These are phyloP conservation scores for Tephrocybe sp. DNA, from an alignment of 768 basidiomycete genomes.

Conservation along the genomic window DNA sequence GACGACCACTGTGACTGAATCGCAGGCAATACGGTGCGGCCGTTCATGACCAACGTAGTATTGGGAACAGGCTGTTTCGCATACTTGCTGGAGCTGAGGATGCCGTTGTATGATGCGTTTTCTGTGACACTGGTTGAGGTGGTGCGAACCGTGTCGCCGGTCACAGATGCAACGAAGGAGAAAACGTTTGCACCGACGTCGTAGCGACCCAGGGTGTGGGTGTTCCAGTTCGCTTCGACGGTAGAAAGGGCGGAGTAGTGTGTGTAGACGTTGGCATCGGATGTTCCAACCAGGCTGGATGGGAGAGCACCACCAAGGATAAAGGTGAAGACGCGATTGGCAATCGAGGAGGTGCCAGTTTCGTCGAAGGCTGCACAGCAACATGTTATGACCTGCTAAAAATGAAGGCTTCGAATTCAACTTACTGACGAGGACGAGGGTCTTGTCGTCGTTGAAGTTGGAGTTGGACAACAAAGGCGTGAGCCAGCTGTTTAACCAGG, in stretches of 20 bases:
- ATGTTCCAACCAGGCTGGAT: slow-evolving; percentile 34
- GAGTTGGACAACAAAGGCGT: slow-evolving; percentile 45
- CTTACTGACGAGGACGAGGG: slow-evolving; percentile 51
- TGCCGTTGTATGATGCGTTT: slow-evolving; percentile 23
- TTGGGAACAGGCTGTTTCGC: slow-evolving; percentile 22
- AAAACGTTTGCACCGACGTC: slow-evolving; percentile 45
- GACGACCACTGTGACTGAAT: slow-evolving; percentile 22
- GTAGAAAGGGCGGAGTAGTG: slow-evolving; percentile 60
- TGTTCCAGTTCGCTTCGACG: slow-evolving; percentile 61
- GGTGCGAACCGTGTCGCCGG: slow-evolving; percentile 36
- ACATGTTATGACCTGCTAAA: not conserved
- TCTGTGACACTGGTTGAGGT: slow-evolving; percentile 13
- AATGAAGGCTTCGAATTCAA: not conserved
- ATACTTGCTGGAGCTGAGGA: slow-evolving; percentile 18
- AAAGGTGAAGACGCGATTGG: slow-evolving; percentile 46
- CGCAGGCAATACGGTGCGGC: slow-evolving; percentile 20
- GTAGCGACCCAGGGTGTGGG: slow-evolving; percentile 55
- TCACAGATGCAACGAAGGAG: slow-evolving; percentile 42
- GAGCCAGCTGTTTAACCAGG: slow-evolving; percentile 51
- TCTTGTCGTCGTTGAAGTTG: slow-evolving; percentile 52
- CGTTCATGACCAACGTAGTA: slow-evolving; percentile 22
- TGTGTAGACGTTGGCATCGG: slow-evolving; percentile 54
- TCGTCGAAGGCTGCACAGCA: slow-evolving; percentile 50
- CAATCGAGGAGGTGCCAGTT: slow-evolving; percentile 34
- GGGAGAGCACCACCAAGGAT: slow-evolving; percentile 48